Percentiles rank a stretch among this genome's conserved stretches.
phyloP scores from a whole-genome alignment of 2,329 filamentous ascomycete species.

The Parastagonospora avenae region DNA sequence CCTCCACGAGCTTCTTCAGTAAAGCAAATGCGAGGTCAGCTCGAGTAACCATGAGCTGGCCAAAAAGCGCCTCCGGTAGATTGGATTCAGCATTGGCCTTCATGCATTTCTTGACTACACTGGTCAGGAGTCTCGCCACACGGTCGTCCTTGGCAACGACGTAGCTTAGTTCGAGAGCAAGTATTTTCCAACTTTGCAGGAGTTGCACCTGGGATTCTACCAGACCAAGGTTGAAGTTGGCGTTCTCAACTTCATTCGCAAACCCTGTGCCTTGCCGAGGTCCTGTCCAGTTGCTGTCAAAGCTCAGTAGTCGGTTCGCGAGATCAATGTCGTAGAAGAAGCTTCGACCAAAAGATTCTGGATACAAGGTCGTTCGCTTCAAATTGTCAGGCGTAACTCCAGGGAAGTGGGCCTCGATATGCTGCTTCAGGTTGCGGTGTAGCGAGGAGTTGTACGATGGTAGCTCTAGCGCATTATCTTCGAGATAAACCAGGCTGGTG shows the following conservation, averaged over 20 bases:
- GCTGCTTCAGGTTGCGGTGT: conserved; percentile 82
- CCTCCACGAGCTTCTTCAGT: conserved; percentile 75
- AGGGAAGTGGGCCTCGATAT: conserved; percentile 79
- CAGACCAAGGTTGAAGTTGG: conserved; percentile 88
- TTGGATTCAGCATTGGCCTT: conserved; percentile 74
- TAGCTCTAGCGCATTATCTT: conserved; percentile 78
- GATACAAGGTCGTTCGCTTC: conserved; percentile 73
- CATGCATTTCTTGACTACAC: conserved; percentile 78
- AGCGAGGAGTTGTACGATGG: conserved; percentile 85
- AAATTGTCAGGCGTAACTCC: conserved; percentile 77
- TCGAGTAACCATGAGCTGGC: conserved; percentile 74
- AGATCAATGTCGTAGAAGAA: conserved; percentile 86
- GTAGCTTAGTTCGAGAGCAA: conserved; percentile 83
- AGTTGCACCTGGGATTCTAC: conserved; percentile 90
- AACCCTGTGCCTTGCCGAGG: conserved; percentile 69
- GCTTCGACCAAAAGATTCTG: conserved; percentile 69
- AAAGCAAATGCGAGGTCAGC: conserved; percentile 82
- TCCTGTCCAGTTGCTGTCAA: conserved; percentile 75
- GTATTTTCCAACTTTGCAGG: conserved; percentile 86
- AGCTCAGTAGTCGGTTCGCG: conserved; percentile 75
- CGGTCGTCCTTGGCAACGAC: conserved; percentile 58
- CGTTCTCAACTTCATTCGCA: conserved; percentile 78
- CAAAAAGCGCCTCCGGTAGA: conserved; percentile 80
- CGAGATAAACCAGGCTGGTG: conserved; percentile 76
- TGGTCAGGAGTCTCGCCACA: conserved; percentile 72